Evolutionary conservation across 2,329 filamentous ascomycete genomes (phyloP).

Genomic region (Leptographium lundbergii): DNA sequence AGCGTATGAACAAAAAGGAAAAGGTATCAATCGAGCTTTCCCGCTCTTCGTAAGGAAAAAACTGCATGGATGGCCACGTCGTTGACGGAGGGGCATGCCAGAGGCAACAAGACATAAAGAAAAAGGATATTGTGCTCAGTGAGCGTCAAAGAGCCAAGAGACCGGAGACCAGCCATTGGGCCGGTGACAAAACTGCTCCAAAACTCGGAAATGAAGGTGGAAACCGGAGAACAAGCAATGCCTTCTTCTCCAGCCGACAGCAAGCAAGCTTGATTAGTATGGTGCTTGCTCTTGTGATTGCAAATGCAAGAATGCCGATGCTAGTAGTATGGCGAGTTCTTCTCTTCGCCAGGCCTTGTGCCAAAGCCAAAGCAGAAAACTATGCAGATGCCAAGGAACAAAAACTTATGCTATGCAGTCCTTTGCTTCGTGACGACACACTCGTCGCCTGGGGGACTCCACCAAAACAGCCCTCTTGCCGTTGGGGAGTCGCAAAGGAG

Average conservation of each 20-base stretch:
- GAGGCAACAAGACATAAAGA: background rate
- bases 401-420: background rate
- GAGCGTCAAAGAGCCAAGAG: background rate
- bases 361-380: background rate
- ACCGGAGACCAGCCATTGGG: background rate
- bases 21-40: conserved; percentile 1
- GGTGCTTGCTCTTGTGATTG: background rate
- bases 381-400: background rate
- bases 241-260: background rate
- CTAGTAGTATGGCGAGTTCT: background rate
- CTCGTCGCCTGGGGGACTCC: background rate
- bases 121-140: background rate
- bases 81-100: background rate
- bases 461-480: background rate
- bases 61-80: background rate
- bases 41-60: background rate
- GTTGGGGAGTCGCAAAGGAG: background rate
- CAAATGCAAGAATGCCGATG: background rate
- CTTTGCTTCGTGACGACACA: background rate
- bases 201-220: background rate
- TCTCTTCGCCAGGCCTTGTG: background rate
- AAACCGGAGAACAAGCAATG: background rate
- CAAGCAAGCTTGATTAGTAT: background rate
- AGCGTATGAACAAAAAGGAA: background rate
- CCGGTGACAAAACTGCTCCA: background rate